Conservation (phyloP, 805 yeast genomes). For the Pichia exigua region DNA sequence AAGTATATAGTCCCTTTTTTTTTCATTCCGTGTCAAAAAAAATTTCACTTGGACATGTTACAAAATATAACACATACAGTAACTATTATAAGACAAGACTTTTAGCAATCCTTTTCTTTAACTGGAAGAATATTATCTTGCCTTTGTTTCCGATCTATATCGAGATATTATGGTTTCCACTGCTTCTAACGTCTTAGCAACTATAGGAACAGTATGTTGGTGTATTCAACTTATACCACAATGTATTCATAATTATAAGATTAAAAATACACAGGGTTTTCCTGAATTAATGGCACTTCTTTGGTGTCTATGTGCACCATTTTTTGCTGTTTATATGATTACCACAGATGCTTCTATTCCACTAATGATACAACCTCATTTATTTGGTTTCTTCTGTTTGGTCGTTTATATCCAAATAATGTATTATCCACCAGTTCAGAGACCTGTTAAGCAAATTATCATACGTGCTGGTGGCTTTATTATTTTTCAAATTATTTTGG, state of each 20-base stretch:
- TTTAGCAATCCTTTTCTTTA: not conserved
- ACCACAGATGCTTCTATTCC: constrained; percentile 43
- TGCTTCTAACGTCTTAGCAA: constrained; percentile 72
- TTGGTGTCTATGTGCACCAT: constrained; percentile 63
- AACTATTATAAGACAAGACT: too few species aligned
- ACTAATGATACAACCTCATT: constrained; percentile 44
- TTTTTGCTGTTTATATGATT: constrained; percentile 44
- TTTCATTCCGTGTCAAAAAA: not conserved
- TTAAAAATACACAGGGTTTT: constrained; percentile 76
- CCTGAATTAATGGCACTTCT: constrained; percentile 84
- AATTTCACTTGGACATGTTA: not conserved
- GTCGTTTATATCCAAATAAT: constrained; percentile 41
- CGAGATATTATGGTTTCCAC: constrained; percentile 22
- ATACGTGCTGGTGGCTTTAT: constrained; percentile 29
- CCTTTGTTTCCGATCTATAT: not conserved
- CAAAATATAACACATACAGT: too few species aligned
- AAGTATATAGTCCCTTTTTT: too few species aligned
- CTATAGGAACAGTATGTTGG: constrained; percentile 88
- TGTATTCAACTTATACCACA: constrained; percentile 80
- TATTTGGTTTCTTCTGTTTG: constrained; percentile 43
- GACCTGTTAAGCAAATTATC: constrained; percentile 26
- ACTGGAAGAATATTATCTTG: not conserved
- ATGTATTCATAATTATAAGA: constrained; percentile 61
- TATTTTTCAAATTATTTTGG: constrained; percentile 32
- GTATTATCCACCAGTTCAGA: constrained; percentile 43